A percentile compares a stretch with the other conserved stretches of the same genome.
These are phyloP conservation scores for Cystoderma amianthinum DNA, from an alignment of 768 basidiomycete species.

Conservation along the genomic window DNA sequence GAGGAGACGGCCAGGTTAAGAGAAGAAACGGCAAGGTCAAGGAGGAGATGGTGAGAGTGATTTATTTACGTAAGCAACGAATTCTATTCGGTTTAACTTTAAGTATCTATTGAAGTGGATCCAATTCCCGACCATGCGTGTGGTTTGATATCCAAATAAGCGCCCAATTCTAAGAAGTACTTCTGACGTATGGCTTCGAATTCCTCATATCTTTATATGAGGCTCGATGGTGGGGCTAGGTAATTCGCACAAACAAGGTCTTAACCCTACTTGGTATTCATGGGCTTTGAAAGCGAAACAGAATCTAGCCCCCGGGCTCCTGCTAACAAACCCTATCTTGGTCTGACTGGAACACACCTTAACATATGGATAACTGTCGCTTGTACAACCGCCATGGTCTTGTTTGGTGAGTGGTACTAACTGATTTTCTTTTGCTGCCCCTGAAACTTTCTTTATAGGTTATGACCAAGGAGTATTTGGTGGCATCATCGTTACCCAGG, in stretches of 20 bases:
- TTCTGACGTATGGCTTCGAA: constrained; percentile 7
- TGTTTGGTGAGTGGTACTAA: constrained; percentile 28
- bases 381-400: constrained; percentile 44
- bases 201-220: constrained; percentile 13
- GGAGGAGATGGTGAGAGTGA: too few relatives aligned
- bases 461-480: constrained; percentile 51
- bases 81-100: too few relatives aligned
- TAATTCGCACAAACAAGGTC: not conserved
- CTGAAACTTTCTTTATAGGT: constrained; percentile 14
- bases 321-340: constrained; percentile 28
- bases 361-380: constrained; percentile 43
- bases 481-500: constrained; percentile 40
- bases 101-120: too few relatives aligned
- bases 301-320: not conserved
- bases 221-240: constrained; percentile 6
- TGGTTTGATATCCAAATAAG: too few relatives aligned
- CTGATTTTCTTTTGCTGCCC: not conserved
- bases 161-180: too few relatives aligned
- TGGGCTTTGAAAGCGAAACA: not conserved
- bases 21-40: too few relatives aligned
- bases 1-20: not conserved
- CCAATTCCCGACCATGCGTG: too few relatives aligned
- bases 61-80: too few relatives aligned
- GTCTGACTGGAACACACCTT: constrained; percentile 35
- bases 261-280: constrained; percentile 1